These are phyloP conservation scores for Glaciozyma martinii DNA, from an alignment of 768 basidiomycete genomes.

Conservation along the genomic window DNA sequence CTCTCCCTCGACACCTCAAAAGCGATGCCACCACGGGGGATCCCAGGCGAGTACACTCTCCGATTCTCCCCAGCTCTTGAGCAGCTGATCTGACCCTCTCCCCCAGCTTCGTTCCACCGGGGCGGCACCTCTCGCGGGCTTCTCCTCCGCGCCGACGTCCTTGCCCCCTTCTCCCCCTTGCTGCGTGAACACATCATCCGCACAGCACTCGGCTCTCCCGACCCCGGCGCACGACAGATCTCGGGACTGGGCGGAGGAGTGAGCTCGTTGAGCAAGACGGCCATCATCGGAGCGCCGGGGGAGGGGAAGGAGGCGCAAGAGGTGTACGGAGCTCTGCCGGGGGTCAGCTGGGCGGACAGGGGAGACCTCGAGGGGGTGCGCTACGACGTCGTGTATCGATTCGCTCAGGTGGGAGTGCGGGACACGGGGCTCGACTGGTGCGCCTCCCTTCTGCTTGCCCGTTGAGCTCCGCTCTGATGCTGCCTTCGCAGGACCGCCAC, in stretches of 20 bases:
- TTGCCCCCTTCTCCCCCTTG: conserved; percentile 9
- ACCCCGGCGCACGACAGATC: conserved; percentile 11
- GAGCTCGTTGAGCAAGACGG: conserved; percentile 17
- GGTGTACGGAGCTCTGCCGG: conserved; percentile 7
- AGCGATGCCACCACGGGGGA: too few relatives aligned
- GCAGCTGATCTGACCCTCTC: too few relatives aligned
- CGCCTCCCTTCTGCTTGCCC: background rate
- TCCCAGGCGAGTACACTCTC: too few relatives aligned
- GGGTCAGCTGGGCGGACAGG: conserved; percentile 27
- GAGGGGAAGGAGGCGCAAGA: conserved; percentile 12
- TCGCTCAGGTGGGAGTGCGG: conserved; percentile 25
- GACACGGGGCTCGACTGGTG: conserved; percentile 24
- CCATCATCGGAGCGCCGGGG: conserved; percentile 17
- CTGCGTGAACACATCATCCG: conserved; percentile 24
- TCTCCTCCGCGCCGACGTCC: conserved; percentile 20
- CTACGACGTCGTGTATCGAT: conserved; percentile 30
- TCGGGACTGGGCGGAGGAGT: conserved; percentile 1
- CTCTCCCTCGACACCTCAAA: too few relatives aligned
- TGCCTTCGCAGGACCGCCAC: conserved; percentile 5
- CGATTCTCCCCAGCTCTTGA: too few relatives aligned
- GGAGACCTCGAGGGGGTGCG: background rate
- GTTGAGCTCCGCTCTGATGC: background rate
- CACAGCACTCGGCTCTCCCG: conserved; percentile 23
- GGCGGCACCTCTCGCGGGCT: conserved; percentile 29
- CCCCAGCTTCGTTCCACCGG: conserved; percentile 18